Conservation (phyloP, 495 filamentous ascomycete genomes). For the Clohesyomyces aquaticus region DNA sequence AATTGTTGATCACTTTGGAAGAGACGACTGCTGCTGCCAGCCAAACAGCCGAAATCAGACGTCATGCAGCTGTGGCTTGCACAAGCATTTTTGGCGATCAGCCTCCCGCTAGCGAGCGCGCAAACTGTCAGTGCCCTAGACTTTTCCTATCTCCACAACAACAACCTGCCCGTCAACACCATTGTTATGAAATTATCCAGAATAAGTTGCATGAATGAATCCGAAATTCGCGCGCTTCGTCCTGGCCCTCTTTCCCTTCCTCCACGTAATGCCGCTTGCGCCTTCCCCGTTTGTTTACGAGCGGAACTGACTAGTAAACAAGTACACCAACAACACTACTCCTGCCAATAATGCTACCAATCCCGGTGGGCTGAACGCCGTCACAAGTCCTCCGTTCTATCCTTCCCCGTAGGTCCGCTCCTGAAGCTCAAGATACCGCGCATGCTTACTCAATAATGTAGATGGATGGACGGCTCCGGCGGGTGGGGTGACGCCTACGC, state of each 20-base stretch:
- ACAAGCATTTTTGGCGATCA: constrained; percentile 34
- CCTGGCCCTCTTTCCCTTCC: constrained; percentile 34
- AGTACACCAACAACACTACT: constrained; percentile 32
- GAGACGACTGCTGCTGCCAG: not conserved
- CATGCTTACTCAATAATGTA: no score
- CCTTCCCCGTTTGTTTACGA: constrained; percentile 15
- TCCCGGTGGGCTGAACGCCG: constrained; percentile 17
- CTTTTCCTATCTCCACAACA: not conserved
- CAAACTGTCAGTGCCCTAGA: constrained; percentile 10
- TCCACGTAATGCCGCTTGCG: constrained; percentile 21
- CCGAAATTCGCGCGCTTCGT: constrained; percentile 25
- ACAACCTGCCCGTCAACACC: constrained; percentile 5
- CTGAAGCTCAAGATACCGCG: no score
- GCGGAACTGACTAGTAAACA: constrained; percentile 28
- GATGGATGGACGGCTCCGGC: constrained; percentile 70
- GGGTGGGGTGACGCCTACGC: constrained; percentile 75
- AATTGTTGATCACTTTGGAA: not conserved
- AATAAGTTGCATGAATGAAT: constrained; percentile 31
- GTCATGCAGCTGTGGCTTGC: constrained; percentile 37
- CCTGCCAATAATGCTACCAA: constrained; percentile 24
- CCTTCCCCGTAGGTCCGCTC: constrained; percentile 50
- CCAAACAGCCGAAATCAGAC: constrained; percentile 7
- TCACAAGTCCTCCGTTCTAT: constrained; percentile 66
- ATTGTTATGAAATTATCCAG: not conserved
- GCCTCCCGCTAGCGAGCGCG: constrained; percentile 17